A percentile compares a stretch with the other conserved stretches of the same genome.
Conservation (phyloP, 2,329 filamentous ascomycete species). For the Aureobasidium subglaciale region DNA sequence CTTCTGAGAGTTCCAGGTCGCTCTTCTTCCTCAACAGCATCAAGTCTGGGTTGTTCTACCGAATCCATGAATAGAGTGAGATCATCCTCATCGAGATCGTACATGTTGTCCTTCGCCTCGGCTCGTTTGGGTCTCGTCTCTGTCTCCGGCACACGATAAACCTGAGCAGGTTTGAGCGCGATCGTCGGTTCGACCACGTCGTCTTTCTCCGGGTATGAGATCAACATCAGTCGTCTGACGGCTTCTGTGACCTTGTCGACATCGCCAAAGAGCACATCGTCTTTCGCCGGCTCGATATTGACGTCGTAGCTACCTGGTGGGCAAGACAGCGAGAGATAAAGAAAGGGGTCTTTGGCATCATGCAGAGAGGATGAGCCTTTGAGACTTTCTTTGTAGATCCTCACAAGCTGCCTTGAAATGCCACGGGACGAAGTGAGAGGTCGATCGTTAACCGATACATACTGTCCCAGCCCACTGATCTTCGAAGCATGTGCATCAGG, state of each 20-base stretch:
- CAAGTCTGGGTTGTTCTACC: slow-evolving; percentile 11
- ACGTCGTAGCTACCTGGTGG: slow-evolving; percentile 58
- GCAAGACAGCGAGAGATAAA: slow-evolving; percentile 58
- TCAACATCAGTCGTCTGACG: slow-evolving; percentile 39
- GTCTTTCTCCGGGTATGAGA: slow-evolving; percentile 26
- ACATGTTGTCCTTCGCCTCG: slow-evolving; percentile 26
- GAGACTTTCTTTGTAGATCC: slow-evolving; percentile 47
- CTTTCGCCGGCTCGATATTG: slow-evolving; percentile 65
- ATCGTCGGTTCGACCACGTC: not conserved
- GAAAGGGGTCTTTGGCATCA: slow-evolving; percentile 48
- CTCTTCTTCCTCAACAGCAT: slow-evolving; percentile 26
- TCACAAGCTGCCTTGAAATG: slow-evolving; percentile 52
- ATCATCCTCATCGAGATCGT: slow-evolving; percentile 31
- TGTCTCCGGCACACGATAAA: slow-evolving; percentile 14
- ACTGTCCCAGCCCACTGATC: slow-evolving; percentile 41
- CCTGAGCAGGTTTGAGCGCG: not conserved
- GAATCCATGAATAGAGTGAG: slow-evolving; percentile 18
- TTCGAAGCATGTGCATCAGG: slow-evolving; percentile 37
- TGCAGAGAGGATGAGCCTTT: slow-evolving; percentile 23
- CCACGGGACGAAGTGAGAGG: slow-evolving; percentile 53
- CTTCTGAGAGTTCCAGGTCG: slow-evolving; percentile 26
- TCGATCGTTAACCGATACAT: slow-evolving; percentile 61
- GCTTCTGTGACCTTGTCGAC: slow-evolving; percentile 40
- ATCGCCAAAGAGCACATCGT: slow-evolving; percentile 62
- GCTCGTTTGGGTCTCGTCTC: not conserved